Percentiles rank a stretch among this genome's conserved stretches.
These are phyloP conservation scores for Cladophialophora yegresii DNA, from an alignment of 2,329 filamentous ascomycete genomes.

Conservation along the genomic window DNA sequence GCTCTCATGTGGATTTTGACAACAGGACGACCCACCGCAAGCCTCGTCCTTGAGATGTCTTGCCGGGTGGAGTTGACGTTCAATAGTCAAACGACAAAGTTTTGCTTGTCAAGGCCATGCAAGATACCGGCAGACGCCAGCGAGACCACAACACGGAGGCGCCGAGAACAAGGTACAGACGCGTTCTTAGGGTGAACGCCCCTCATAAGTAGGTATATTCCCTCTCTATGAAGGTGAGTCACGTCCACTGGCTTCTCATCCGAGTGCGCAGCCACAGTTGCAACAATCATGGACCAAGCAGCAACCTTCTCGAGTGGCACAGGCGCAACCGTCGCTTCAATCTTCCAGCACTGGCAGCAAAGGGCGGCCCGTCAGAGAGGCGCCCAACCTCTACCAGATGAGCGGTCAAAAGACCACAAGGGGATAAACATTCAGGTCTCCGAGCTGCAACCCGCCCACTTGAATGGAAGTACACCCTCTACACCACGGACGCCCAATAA, in stretches of 20 bases:
- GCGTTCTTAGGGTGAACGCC: background rate
- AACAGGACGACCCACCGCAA: background rate
- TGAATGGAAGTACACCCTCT: background rate
- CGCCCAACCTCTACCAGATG: conserved; percentile 14
- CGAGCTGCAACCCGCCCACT: conserved; percentile 6
- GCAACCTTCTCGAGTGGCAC: conserved; percentile 3
- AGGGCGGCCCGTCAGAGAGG: conserved; percentile 7
- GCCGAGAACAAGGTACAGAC: background rate
- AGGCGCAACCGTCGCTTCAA: conserved; percentile 10
- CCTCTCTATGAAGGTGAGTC: background rate
- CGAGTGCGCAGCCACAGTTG: background rate
- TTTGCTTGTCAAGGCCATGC: background rate
- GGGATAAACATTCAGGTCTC: conserved; percentile 7
- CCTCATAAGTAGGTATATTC: background rate
- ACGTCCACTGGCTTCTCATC: background rate
- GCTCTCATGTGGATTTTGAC: background rate
- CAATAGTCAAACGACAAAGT: background rate
- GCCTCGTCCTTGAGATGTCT: background rate
- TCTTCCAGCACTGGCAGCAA: conserved; percentile 17
- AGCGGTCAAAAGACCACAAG: background rate
- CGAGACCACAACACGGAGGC: background rate
- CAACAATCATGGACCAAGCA: conserved; percentile 16
- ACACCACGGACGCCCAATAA: conserved; percentile 8
- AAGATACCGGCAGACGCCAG: background rate
- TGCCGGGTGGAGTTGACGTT: background rate